Evolutionary conservation across 495 filamentous ascomycete species (phyloP), one percentile per base, ranked within the genome.

Genomic region (Darksidea phi): DNA sequence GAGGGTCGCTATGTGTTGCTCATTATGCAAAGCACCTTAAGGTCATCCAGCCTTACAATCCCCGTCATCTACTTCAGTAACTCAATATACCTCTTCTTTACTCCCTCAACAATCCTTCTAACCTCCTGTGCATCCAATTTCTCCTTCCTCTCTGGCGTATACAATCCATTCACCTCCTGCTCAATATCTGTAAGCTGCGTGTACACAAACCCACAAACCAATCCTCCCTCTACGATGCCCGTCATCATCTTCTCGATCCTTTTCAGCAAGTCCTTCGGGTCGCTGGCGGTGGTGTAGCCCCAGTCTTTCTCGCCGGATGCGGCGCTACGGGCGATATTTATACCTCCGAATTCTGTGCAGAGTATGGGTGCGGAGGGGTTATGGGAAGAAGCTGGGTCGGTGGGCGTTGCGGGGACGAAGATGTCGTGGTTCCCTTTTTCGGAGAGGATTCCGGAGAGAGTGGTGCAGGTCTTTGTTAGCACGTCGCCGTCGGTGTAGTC

Each of bases 341-440:
- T 79, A 6, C 83, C 83, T 0, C 82, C 82, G 52, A 83, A 83
- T 63, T 86, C 83, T 13, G 76, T 78, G 61, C 80, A 83, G 37
- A 86, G 75, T 2, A 86, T 77, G 0, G 81, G 80, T 0, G 80
- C 81, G 0, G 79, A 79, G 1, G 74, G 71, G 8, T 66, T 66
- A 56, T 83, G 80, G 18, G 70, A 67, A 0, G 75, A 65, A 0
- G 79, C 83, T 0, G 71, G 60, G 36, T 84, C 81, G 10, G 57
- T 61, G 0, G 67, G 63, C 36, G 72, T 73, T 2, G 77, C 73
- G 3, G 63, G 71, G 0, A 78, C 65, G 61, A 83, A 85, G 73
- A 84, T 76, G 11, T 74, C 72, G 24, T 75, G 74, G 4, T 75
- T 73, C 0, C 42, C 69, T 41, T 82, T 79, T 17, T 67, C 67